Evolutionary conservation across 495 filamentous ascomycete species (phyloP).

Genomic region (Penicillium bovifimosum): DNA sequence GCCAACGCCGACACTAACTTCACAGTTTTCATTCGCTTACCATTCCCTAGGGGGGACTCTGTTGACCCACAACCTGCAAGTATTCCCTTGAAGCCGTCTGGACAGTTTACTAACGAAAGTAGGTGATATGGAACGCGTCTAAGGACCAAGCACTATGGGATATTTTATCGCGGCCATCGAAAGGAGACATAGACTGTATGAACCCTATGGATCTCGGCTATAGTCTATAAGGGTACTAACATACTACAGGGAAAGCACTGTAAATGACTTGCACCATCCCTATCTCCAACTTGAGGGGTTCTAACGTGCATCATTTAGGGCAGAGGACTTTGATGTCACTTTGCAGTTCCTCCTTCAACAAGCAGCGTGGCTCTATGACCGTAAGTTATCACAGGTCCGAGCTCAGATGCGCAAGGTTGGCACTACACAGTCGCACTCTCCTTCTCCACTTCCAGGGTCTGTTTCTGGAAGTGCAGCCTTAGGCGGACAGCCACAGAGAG

Average conservation of each 20-base stretch:
- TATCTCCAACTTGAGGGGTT: neutral
- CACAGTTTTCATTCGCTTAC: constrained; percentile 81
- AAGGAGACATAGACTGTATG: constrained; percentile 77
- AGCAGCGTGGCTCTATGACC: constrained; percentile 90
- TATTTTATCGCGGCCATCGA: constrained; percentile 68
- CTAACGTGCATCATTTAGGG: constrained; percentile 35
- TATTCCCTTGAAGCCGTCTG: neutral
- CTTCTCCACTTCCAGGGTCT: constrained; percentile 46
- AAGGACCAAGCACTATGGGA: constrained; percentile 92
- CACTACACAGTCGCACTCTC: constrained; percentile 39
- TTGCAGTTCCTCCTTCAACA: constrained; percentile 88
- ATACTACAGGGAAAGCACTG: constrained; percentile 69
- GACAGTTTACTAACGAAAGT: constrained; percentile 10
- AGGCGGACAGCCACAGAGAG: constrained; percentile 53
- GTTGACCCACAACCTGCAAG: constrained; percentile 81
- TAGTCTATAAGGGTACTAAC: constrained; percentile 27
- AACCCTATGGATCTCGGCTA: neutral
- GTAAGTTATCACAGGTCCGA: constrained; percentile 79
- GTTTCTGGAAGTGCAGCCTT: constrained; percentile 45
- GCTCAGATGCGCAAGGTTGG: constrained; percentile 82
- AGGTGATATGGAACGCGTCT: constrained; percentile 66
- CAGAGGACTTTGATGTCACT: constrained; percentile 64
- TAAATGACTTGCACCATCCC: constrained; percentile 39
- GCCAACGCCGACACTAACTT: constrained; percentile 37
- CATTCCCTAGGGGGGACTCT: constrained; percentile 82